Evolutionary conservation across 2,329 filamentous ascomycete genomes (phyloP), one percentile per base, ranked within the genome.

Genomic region (Ophiocordyceps camponoti-leonardi): DNA sequence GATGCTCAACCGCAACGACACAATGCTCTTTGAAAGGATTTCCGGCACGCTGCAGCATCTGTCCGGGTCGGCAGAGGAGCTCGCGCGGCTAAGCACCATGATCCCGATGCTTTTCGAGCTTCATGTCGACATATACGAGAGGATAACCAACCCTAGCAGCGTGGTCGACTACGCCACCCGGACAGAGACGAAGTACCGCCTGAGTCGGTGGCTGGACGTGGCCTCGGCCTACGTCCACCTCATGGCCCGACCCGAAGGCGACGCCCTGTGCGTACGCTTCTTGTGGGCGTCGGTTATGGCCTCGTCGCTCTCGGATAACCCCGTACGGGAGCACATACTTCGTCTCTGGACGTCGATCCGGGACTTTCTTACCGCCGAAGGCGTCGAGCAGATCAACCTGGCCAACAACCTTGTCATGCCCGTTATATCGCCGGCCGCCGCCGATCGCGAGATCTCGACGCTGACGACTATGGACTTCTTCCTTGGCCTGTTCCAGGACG

Each of bases 391-490:
- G 0, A 74, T 84, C 13, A 67, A 71, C 31, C 67, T 96, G 0
- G 75, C 81, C 4, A 96, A 98, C 60, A 96, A 94, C 56, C 75
- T 78, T 1, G 75, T 88, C 19, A 94, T 98, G 80, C 78, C 86
- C 0, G 84, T 92, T 50, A 75, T 98, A 44, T 95, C 90, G 0
- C 65, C 78, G 2, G 72, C 75, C n/a, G 85, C 86, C 0, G 81
- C 92, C 8, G 88, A 96, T 50, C 80, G 86, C 46, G 90, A 98
- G 58, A 82, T 95, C 23, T 90, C 86, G 13, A 87, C 88, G 54
- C 72, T 96, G 31, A 94, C 86, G 14, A 96, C 90, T 0, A 92
- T 94, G 76, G 90, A 95, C 57, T 96, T 96, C 60, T 96, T 98
- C 61, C 72, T 87, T 44, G 85, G 81, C 35, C 75, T 98, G 1